Evolutionary conservation across 768 basidiomycete genomes (phyloP).

Genomic region (Fomitopsis serialis): DNA sequence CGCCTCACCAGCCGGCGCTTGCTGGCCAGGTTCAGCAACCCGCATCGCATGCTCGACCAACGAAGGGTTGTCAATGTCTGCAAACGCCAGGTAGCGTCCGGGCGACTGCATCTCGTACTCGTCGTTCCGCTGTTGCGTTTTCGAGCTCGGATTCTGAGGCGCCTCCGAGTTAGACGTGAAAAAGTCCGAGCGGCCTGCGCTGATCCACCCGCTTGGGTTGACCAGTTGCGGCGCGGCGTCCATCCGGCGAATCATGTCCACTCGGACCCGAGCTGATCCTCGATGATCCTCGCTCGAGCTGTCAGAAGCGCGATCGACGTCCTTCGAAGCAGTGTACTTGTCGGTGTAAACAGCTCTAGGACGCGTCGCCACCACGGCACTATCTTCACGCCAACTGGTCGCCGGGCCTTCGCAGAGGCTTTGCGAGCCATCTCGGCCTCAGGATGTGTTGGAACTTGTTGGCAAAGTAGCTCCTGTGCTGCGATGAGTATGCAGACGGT

Average conservation of each 20-base stretch:
- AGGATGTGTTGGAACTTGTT: slow-evolving; percentile 59
- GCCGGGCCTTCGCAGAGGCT: slow-evolving; percentile 8
- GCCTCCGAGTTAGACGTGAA: not conserved
- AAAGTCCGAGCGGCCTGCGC: slow-evolving; percentile 33
- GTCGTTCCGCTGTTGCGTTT: not conserved
- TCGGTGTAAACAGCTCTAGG: not conserved
- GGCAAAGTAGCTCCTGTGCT: slow-evolving; percentile 62
- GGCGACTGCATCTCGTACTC: not conserved
- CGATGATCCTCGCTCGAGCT: slow-evolving; percentile 4
- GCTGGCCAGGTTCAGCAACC: not conserved
- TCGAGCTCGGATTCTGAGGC: not conserved
- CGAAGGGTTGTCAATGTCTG: not conserved
- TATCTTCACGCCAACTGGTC: slow-evolving; percentile 16
- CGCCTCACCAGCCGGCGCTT: not conserved
- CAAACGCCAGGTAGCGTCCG: not conserved
- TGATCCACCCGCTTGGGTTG: slow-evolving; percentile 71
- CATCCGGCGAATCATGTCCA: slow-evolving; percentile 77
- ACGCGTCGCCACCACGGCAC: slow-evolving; percentile 17
- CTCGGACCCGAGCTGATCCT: slow-evolving; percentile 30
- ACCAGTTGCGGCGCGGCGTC: slow-evolving; percentile 63
- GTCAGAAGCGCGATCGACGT: not conserved
- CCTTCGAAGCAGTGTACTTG: not conserved
- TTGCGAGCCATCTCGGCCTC: slow-evolving; percentile 32
- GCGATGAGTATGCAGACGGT: not conserved
- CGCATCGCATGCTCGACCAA: not conserved